A percentile compares a stretch with the other conserved stretches of the same genome.
These are phyloP conservation scores for Zancudomyces culisetae DNA, from an alignment of 371 early-diverging fungal genomes.

Conservation along the genomic window DNA sequence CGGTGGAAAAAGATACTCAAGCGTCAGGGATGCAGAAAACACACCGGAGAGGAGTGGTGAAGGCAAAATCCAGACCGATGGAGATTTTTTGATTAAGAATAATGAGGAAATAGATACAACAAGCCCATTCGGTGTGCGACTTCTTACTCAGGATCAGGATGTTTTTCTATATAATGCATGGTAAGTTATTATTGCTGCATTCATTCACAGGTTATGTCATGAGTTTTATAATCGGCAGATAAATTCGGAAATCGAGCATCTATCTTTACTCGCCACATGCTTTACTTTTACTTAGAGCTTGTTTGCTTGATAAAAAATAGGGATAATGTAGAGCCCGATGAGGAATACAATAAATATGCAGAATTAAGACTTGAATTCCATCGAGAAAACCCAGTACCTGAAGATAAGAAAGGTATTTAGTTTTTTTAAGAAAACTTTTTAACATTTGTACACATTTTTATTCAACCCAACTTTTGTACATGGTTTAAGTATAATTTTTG, in stretches of 20 bases:
- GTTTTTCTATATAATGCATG: conserved; percentile 26
- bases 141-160: conserved; percentile 7
- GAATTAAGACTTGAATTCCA: conserved; percentile 21
- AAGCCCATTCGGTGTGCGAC: conserved; percentile 9
- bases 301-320: conserved; percentile 5
- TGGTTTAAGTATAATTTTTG: neutral
- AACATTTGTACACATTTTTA: neutral
- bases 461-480: neutral
- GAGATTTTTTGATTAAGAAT: too few species aligned
- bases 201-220: neutral
- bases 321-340: conserved; percentile 27
- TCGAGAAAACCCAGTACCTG: conserved; percentile 19
- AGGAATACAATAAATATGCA: conserved; percentile 20
- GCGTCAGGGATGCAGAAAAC: too few species aligned
- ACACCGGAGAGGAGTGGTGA: too few species aligned
- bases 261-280: neutral
- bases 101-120: too few species aligned
- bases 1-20: too few species aligned
- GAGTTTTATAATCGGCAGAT: neutral
- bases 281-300: neutral
- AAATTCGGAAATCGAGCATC: neutral
- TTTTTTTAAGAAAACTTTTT: neutral
- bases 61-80: too few species aligned
- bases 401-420: conserved; percentile 19
- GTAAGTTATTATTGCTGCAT: conserved; percentile 12